phyloP scores from a whole-genome alignment of 306 rosid species.

The Amphicarpaea edgeworthii region DNA sequence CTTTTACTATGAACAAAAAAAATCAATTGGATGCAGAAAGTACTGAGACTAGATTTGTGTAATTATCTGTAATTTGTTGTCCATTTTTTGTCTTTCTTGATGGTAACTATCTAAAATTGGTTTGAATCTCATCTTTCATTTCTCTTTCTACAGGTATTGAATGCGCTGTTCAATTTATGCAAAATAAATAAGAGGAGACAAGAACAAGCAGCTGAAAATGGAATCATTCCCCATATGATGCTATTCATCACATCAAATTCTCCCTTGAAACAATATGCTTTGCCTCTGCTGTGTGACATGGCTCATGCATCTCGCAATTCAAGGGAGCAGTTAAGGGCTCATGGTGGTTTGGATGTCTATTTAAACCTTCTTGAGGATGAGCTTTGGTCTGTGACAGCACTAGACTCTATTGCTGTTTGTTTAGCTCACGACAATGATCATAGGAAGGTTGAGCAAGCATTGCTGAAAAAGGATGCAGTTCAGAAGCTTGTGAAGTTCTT shows the following conservation, averaged over 20 bases:
- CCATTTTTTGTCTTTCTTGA: constrained; percentile 15
- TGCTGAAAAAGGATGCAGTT: constrained; percentile 93
- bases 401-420: constrained; percentile 97
- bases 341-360: constrained; percentile 98
- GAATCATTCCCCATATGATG: constrained; percentile 98
- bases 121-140: constrained; percentile 36
- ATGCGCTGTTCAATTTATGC: constrained; percentile 93
- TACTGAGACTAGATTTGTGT: constrained; percentile 27
- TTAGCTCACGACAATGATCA: constrained; percentile 96
- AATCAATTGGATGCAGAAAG: background rate
- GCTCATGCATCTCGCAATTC: constrained; percentile 99
- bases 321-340: constrained; percentile 98
- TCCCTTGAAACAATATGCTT: constrained; percentile 85
- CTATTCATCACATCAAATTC: constrained; percentile 89
- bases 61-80: background rate
- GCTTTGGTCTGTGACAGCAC: constrained; percentile 93
- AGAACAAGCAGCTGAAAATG: constrained; percentile 99
- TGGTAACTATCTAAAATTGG: constrained; percentile 34
- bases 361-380: constrained; percentile 97
- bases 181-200: constrained; percentile 99
- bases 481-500: constrained; percentile 97
- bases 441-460: constrained; percentile 93
- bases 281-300: constrained; percentile 97
- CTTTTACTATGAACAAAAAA: constrained; percentile 9
- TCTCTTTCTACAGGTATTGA: constrained; percentile 72